Evolutionary conservation across 2,329 filamentous ascomycete genomes (phyloP), one percentile per base, ranked within the genome.

Genomic region (Uncinocarpus reesii): DNA sequence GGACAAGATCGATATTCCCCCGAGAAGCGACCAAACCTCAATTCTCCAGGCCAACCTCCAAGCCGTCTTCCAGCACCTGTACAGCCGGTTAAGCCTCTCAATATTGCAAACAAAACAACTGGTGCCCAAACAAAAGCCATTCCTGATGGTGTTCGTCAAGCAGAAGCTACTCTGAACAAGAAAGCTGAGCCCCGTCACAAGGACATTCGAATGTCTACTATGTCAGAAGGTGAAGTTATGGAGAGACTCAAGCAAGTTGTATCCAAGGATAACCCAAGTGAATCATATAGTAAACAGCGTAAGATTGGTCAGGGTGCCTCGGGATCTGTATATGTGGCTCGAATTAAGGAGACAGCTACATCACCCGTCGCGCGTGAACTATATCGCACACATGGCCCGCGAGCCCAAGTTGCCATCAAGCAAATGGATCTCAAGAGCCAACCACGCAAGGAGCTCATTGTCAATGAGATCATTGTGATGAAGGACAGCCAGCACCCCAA

Each of bases 401-500:
- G 86, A 54, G 86, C 86, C 42, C 87, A 95, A 64, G 92, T 98
- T 53, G 92, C 92, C 35, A 98, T 98, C 65, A 98, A 98, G 73
- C 92, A 98, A 71, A 98, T 98, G 92, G 92, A 98, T 70, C 78
- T 98, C 48, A 87, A 90, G 43, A 92, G 94, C 63, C 92, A 98
- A 67, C 92, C 92, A 41, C 79, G 92, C 51, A 98, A 98, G 74
- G 92, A 98, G 69, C 73, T 98, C 61, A 98, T 98, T 62, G 92
- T 98, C 46, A 98, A 98, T 66, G 92, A 98, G 63, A 98, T 98
- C 62, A 93, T 98, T 72, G 92, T 98, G 52, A 98, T 98, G 92
- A 95, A 96, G 72, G 92, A 98, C 71, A 95, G 87, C 73, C 86
- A 89, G 64, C 92, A 98, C 67, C 83, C 84, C 52, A 98, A 98